A percentile compares a stretch with the other conserved stretches of the same genome.
phyloP scores from a whole-genome alignment of 805 yeast species.

The Ogataea salicorniae region DNA sequence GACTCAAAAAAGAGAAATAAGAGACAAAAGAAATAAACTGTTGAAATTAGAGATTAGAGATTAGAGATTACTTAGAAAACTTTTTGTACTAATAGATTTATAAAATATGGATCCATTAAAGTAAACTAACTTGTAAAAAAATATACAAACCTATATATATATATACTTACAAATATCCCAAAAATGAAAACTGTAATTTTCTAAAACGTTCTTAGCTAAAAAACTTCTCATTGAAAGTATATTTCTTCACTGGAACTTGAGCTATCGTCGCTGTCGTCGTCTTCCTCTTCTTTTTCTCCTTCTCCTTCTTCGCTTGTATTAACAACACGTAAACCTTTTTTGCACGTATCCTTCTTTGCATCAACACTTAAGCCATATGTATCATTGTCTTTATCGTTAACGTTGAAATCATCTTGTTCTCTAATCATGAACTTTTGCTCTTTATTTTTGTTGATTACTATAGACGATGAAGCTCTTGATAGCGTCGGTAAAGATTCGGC shows the following conservation, averaged over 20 bases:
- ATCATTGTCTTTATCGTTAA: not conserved
- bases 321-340: conserved; percentile 1
- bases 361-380: not conserved
- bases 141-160: not conserved
- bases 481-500: not conserved
- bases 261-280: not conserved
- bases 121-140: no score
- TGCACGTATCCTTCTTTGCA: not conserved
- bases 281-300: not conserved
- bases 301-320: not conserved
- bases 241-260: no score
- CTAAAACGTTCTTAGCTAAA: not conserved
- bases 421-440: not conserved
- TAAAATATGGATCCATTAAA: no score
- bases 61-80: no score
- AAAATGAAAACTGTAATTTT: not conserved
- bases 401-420: not conserved
- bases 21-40: conserved; percentile 22
- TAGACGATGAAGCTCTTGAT: not conserved
- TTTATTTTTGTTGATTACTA: not conserved
- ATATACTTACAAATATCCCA: not conserved
- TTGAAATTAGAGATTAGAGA: not conserved
- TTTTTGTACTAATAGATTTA: no score
- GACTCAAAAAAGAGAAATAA: conserved; percentile 21
- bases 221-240: no score